Evolutionary conservation across 2,329 filamentous ascomycete species (phyloP).

Genomic region (Lecanicillium sp.): DNA sequence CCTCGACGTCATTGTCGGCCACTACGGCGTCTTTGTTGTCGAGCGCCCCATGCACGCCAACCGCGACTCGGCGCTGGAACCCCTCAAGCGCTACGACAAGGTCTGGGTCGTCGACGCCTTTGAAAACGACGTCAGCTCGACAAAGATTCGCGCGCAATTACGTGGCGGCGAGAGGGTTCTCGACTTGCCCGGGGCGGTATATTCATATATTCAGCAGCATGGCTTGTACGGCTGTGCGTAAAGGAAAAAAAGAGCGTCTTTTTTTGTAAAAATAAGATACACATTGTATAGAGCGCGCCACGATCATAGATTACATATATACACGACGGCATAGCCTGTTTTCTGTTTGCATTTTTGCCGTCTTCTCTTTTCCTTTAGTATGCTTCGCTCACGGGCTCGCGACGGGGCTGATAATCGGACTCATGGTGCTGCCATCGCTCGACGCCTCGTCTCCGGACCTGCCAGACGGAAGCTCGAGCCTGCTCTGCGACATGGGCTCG

Average conservation of each 20-base stretch:
- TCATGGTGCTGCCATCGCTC: slow-evolving; percentile 28
- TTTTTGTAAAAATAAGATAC: too few species aligned
- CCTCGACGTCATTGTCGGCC: slow-evolving; percentile 73
- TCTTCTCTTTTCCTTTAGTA: background rate
- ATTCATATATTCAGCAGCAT: slow-evolving; percentile 60
- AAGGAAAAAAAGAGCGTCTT: background rate
- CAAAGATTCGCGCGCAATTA: slow-evolving; percentile 70
- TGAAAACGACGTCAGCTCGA: slow-evolving; percentile 74
- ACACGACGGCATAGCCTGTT: background rate
- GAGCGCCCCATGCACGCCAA: slow-evolving; percentile 71
- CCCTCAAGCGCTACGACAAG: slow-evolving; percentile 69
- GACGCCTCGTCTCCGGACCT: slow-evolving; percentile 21
- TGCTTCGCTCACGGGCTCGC: slow-evolving; percentile 7
- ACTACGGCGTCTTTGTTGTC: slow-evolving; percentile 71
- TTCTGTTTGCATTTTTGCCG: background rate
- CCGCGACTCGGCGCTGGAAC: slow-evolving; percentile 72
- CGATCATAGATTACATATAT: too few species aligned
- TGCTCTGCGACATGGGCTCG: slow-evolving; percentile 14
- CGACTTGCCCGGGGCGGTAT: slow-evolving; percentile 62
- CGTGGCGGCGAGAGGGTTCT: slow-evolving; percentile 70
- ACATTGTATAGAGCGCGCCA: too few species aligned
- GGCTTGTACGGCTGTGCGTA: slow-evolving; percentile 38
- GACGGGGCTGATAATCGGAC: slow-evolving; percentile 25
- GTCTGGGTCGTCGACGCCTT: slow-evolving; percentile 78
- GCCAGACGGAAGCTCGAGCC: slow-evolving; percentile 23